These are phyloP conservation scores for Yamadazyma triangularis DNA, from an alignment of 1,139 yeast genomes.

Conservation along the genomic window DNA sequence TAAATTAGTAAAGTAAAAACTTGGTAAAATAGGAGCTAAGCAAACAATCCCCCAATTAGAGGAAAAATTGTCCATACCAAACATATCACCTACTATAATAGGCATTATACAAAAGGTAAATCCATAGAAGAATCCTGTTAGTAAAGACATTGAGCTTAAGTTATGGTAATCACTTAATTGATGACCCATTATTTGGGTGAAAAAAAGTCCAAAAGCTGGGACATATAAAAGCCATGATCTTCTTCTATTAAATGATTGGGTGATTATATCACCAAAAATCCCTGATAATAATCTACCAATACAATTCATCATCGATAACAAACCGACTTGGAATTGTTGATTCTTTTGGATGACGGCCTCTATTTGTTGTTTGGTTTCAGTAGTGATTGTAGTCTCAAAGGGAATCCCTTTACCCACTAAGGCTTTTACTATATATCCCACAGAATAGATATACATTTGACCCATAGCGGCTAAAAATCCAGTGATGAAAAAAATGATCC, in stretches of 20 bases:
- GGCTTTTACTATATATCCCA: constrained; percentile 57
- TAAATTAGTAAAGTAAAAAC: constrained; percentile 43
- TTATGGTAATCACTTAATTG: constrained; percentile 20
- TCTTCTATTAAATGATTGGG: constrained; percentile 37
- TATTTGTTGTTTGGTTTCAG: constrained; percentile 13
- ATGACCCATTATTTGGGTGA: constrained; percentile 41
- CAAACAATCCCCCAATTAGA: constrained; percentile 57
- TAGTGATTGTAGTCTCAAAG: constrained; percentile 10
- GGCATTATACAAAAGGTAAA: constrained; percentile 56
- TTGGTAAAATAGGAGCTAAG: constrained; percentile 51
- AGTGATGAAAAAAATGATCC: constrained; percentile 44
- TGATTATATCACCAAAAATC: constrained; percentile 45
- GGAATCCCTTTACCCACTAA: constrained; percentile 25
- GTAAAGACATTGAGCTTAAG: constrained; percentile 36
- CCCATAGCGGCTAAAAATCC: constrained; percentile 55
- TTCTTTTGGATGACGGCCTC: constrained; percentile 38
- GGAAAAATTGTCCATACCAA: constrained; percentile 52
- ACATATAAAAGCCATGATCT: constrained; percentile 44
- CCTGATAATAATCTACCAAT: constrained; percentile 52
- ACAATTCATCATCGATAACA: constrained; percentile 52
- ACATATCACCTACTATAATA: constrained; percentile 52
- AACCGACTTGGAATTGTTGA: constrained; percentile 55
- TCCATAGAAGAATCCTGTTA: constrained; percentile 55
- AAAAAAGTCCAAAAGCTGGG: constrained; percentile 39
- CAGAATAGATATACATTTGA: constrained; percentile 60